A percentile compares a stretch with the other conserved stretches of the same genome.
These are phyloP conservation scores for Citrus trifoliata DNA, from an alignment of 345 rosid genomes.

Conservation along the genomic window DNA sequence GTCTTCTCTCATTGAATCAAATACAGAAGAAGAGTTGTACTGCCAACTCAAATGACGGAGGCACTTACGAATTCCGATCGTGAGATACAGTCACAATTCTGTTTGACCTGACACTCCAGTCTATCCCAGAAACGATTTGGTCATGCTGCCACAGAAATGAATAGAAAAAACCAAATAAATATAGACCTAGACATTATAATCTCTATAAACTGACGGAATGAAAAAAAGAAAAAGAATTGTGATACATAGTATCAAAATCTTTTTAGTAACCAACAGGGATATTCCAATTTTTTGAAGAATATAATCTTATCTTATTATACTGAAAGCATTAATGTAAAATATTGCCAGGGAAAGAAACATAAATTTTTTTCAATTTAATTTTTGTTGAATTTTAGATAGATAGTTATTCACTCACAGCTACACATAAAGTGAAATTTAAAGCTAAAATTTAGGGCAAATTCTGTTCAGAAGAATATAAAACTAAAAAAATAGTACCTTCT, in stretches of 20 bases:
- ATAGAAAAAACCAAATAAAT: conserved; percentile 1
- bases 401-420: neutral
- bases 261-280: too few species aligned
- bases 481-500: conserved; percentile 44
- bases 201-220: neutral
- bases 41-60: conserved; percentile 3
- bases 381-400: neutral
- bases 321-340: neutral
- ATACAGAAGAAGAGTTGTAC: neutral
- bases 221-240: neutral
- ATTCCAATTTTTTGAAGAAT: too few species aligned
- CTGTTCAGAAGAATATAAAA: neutral
- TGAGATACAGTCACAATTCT: conserved; percentile 87
- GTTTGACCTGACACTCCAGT: conserved; percentile 87
- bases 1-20: neutral
- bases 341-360: neutral
- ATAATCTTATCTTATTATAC: too few species aligned
- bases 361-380: too few species aligned
- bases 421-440: neutral
- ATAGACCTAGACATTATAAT: neutral
- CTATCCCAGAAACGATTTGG: conserved; percentile 95
- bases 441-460: neutral
- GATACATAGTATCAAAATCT: neutral
- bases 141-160: conserved; percentile 67
- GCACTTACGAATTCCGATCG: conserved; percentile 94